Evolutionary conservation across 441 rosid species (phyloP), one percentile per base, ranked within the genome.

Genomic region (Erodium chrysanthum): DNA sequence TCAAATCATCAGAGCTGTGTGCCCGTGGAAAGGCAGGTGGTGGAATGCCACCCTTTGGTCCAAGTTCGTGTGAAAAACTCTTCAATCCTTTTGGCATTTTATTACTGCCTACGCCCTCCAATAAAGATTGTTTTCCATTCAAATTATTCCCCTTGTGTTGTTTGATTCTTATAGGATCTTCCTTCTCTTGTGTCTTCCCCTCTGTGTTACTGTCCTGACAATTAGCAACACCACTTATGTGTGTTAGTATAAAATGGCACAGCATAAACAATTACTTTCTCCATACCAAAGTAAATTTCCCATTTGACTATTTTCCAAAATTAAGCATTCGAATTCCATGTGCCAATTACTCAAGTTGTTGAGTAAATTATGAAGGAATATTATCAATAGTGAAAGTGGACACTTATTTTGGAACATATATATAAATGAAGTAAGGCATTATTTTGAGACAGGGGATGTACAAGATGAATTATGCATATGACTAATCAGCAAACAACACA

Each of bases 31-130:
- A 48, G 5, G 79, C 62, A 69, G 78, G 73, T 70, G 75, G 48
- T 42, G 48, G 80, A 76, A 84, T 81, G 76, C 93, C 90, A 73
- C 87, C 91, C 67, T 78, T 80, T 9, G 88, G 88, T 68, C 90
- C 93, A 60, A 89, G 75, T 64, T 89, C 96, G 80, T 89, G 93
- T 21, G 96, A 89, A 74, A 80, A 87, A 70, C 93, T 89, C 79
- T 89, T 89, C 42, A 87, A 52, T 72, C 81, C 82, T 76, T 82
- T 84, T 70, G 87, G 40, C 31, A 71, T 73, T 76, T 83, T 86
- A 70, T 72, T 67, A 73, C 67, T 31, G 64, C 75, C 35, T 67
- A 68, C 69, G 65, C 56, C 71, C 76, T 71, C 75, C 7, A 69
- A 76, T 72, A 80, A 73, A 73, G 79, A 66, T 6, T 77, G 69